Evolutionary conservation across 2,329 filamentous ascomycete genomes (phyloP), one percentile per base, ranked within the genome.

Genomic region (Scedosporium aurantiacum): DNA sequence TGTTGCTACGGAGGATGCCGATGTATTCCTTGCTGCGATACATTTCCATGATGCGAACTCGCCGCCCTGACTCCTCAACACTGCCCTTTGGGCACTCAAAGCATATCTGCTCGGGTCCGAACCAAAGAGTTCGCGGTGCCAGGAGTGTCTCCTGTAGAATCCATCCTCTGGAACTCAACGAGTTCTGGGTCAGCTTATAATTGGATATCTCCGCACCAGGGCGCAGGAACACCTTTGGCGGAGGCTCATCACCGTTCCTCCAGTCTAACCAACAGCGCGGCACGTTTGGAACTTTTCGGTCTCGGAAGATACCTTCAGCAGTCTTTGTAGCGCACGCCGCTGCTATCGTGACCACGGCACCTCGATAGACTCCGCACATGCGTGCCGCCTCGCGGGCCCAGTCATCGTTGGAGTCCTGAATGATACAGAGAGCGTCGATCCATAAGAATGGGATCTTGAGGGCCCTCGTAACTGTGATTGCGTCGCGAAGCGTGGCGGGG

Each of bases 361-460:
- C 32, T 10, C 28, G 7, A n/a, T 60, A 60, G n/a, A 61, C 25
- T 32, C 8, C 16, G 14, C 18, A 18, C 60, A 61, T 61, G n/a
- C 25, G 23, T 6, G 60, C 60, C 1, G 54, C 21, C 60, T 61
- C 60, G 27, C 14, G 7, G 16, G 18, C 28, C 54, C 54, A 57
- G 52, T 61, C 60, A 16, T 47, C 40, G 52, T 14, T n/a, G 40
- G 27, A 25, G 23, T 65, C 64, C 37, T 65, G 64, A 0, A 64
- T 10, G 6, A 64, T 65, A 59, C 64, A 65, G 1, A 65, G 57
- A 4, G 63, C 62, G 56, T 65, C 63, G 7, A 65, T 63, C 63
- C 63, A 65, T 1, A 64, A 28, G 16, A 60, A 65, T 1, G 56
- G 52, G 27, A 65, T n/a, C 0, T 55, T 57, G 1, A 65, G 54